phyloP scores from a whole-genome alignment of 306 rosid genomes.

The Abrus pulchellus region DNA sequence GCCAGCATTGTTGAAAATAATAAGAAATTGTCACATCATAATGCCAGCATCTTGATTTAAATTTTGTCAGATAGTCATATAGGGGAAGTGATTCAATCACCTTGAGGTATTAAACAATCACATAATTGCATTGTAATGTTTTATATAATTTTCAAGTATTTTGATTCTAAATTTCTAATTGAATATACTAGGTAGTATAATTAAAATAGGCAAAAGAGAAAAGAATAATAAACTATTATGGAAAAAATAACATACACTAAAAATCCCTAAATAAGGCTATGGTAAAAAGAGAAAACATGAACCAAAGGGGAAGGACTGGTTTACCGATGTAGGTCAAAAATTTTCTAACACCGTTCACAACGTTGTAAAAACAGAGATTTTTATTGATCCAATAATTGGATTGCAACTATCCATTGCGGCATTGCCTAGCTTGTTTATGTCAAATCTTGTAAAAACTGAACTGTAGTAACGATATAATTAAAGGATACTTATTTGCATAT shows the following conservation, averaged over 20 bases:
- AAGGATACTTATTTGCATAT: too few species aligned
- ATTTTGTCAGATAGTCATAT: background rate
- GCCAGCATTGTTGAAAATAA: background rate
- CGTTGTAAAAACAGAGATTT: background rate
- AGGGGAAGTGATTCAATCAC: slow-evolving; percentile 5
- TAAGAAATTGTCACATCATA: slow-evolving; percentile 14
- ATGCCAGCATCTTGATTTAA: background rate
- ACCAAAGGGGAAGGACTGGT: background rate
- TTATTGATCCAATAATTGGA: background rate
- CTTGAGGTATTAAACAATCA: background rate
- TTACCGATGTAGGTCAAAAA: background rate
- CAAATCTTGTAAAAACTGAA: background rate
- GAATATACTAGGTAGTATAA: background rate
- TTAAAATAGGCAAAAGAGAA: slow-evolving; percentile 3
- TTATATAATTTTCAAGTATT: background rate
- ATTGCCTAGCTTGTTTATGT: too few species aligned
- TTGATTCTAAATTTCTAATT: slow-evolving; percentile 10
- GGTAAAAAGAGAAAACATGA: slow-evolving; percentile 5
- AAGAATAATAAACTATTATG: background rate
- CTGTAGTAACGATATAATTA: too few species aligned
- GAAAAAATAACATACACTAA: background rate
- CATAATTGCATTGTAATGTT: slow-evolving; percentile 11
- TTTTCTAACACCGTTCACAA: background rate
- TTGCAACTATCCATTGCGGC: background rate
- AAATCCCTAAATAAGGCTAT: background rate